Base-by-base conservation (phyloP, 768 basidiomycete genomes). In the Grammothele lineata region DNA sequence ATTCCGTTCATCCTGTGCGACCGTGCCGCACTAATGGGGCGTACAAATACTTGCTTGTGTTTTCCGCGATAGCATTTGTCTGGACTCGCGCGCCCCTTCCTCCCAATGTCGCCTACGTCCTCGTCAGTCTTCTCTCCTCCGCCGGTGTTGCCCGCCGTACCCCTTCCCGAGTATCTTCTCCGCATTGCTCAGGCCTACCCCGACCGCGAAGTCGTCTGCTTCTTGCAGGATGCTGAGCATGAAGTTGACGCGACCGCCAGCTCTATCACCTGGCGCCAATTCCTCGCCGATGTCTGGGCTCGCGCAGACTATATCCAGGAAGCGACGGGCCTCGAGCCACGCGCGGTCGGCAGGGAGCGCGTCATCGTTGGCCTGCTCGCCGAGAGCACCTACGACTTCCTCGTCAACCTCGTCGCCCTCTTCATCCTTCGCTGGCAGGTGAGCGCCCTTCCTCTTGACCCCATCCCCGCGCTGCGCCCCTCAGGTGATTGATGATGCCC, bases 401-500 rank as follows among this genome's bases (percentile, higher is more conserved):
- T 38, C 18, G 5, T 38, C n/a, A n/a, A n/a, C n/a, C n/a, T n/a
- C n/a, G n/a, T n/a, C n/a, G n/a, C n/a, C n/a, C n/a, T n/a, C n/a
- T 38, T 38, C 37, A 38, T 38, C 10, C 37, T 38, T 12, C 37
- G 37, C 19, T 38, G 37, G 37, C 37, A 38, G 37, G 37, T 38
- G 9, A 18, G 37, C 23, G 23, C 21, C 19, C 12, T 5, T 22
- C 6, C 21, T 37, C 15, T 9, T 3, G n/a, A 12, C 5, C 21
- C 19, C 9, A n/a, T 12, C 23, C 37, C 12, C 18, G 4, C 9
- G 10, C 5, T 12, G 37, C 15, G 12, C 19, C 37, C 21, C 12
- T 5, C 36, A 18, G 9, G 18, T 38, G 8, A 18, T 14, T 21
- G 8, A 18, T 18, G 10, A 9, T 15, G 10, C 21, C 15, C 21